A percentile compares a stretch with the other conserved stretches of the same genome.
phyloP scores from a whole-genome alignment of 106 monocot genomes.

The Platanthera zijinensis region DNA sequence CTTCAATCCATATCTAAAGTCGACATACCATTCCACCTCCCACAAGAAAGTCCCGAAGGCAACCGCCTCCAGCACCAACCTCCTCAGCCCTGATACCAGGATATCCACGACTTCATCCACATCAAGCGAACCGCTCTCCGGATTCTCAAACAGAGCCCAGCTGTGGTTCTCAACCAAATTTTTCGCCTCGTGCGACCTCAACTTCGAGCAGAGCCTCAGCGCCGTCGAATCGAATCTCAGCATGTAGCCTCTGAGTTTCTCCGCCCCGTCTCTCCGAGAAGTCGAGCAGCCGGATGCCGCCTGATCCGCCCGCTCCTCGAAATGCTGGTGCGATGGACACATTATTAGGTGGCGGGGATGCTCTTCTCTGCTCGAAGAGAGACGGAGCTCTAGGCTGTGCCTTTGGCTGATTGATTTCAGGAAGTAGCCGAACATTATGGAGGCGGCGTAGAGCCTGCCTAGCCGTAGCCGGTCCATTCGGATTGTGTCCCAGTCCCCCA shows the following conservation, averaged over 20 bases:
- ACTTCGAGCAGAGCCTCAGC: slow-evolving; percentile 41
- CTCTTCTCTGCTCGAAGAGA: slow-evolving; percentile 23
- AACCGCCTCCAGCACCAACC: slow-evolving; percentile 67
- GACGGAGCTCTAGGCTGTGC: slow-evolving; percentile 36
- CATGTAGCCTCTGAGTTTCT: slow-evolving; percentile 40
- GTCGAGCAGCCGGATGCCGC: slow-evolving; percentile 14
- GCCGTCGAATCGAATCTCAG: slow-evolving; percentile 43
- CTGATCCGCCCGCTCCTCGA: slow-evolving; percentile 10
- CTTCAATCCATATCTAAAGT: slow-evolving; percentile 32
- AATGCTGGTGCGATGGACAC: background rate
- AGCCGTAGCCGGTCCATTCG: slow-evolving; percentile 43
- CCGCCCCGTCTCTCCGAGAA: slow-evolving; percentile 11
- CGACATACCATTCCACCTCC: slow-evolving; percentile 49
- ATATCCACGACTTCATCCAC: slow-evolving; percentile 21
- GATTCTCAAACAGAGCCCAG: slow-evolving; percentile 41
- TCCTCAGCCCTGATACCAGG: slow-evolving; percentile 24
- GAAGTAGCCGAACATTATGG: slow-evolving; percentile 61
- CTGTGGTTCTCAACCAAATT: slow-evolving; percentile 58
- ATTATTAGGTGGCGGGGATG: slow-evolving; percentile 9
- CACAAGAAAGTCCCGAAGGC: slow-evolving; percentile 67
- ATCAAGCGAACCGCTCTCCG: slow-evolving; percentile 5
- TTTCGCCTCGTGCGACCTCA: slow-evolving; percentile 41
- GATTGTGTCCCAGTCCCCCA: slow-evolving; percentile 14
- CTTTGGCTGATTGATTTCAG: slow-evolving; percentile 39
- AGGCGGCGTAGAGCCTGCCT: slow-evolving; percentile 52